Base-by-base conservation (phyloP, 1,284 basidiomycete genomes). In the Sphaerobolus stellatus region DNA sequence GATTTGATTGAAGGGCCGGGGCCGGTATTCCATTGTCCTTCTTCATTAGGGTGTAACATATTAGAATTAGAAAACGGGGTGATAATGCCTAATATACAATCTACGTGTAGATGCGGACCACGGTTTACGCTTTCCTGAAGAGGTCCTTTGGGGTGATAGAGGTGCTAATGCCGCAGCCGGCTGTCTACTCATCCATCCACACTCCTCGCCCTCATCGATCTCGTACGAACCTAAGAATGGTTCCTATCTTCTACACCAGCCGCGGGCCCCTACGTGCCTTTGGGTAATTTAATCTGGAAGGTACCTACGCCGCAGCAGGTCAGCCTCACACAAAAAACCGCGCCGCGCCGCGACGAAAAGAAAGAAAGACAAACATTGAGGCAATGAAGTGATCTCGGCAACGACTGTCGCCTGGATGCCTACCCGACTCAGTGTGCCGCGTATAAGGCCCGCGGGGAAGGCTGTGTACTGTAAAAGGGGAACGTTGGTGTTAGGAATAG, bases 371-470 rank as follows among this genome's bases (percentile, higher is more conserved):
- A 59, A 68, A 92, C 92, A 94, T 76, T 93, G 91, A 16, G 93
- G 93, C 62, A 94, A 66, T n/a, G 82, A 77, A 2, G 80, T 83
- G 3, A 91, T 81, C 66, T 96, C 93, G 5, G 90, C 85, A 0
- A 80, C 75, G 0, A 95, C 89, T 2, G 79, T 83, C 18, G 81
- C 84, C 40, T 86, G 78, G 59, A 86, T 81, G 13, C 92, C 92
- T n/a, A 95, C 71, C 48, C 92, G 77, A 6, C 79, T 73, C 1
- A 95, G 79, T 1, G 90, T 84, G n/a, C 93, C 92, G 54, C 86
- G 83, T 45, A 96, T 84, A 41, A 94, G 80, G 14, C 92, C 92
- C 40, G 84, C 83, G 1, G 91, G 80, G 71, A 92, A 84, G 6
- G 88, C 81, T 28, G 86, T 83, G 63, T 92, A 90, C 89, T 93